phyloP scores from a whole-genome alignment of 2,329 filamentous ascomycete genomes.

The Trichoderma atrobrunneum region DNA sequence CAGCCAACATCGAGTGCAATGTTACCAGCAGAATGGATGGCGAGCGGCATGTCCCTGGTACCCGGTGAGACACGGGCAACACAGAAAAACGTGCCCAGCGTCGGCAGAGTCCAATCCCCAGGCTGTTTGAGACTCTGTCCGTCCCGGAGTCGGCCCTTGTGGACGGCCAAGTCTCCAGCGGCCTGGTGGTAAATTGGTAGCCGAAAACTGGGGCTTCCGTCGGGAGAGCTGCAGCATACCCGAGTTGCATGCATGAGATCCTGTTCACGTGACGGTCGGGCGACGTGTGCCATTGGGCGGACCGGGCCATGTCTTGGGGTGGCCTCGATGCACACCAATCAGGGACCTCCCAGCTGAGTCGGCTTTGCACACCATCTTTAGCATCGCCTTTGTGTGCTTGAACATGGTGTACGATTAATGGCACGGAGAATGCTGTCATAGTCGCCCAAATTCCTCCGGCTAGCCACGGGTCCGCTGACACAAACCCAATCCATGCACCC shows the following conservation, averaged over 20 bases:
- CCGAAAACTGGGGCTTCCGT: conserved; percentile 30
- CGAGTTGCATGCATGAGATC: conserved; percentile 33
- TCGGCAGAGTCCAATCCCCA: neutral
- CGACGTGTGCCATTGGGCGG: conserved; percentile 40
- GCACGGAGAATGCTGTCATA: neutral
- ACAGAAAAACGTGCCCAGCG: neutral
- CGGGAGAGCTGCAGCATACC: conserved; percentile 36
- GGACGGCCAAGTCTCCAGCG: conserved; percentile 10
- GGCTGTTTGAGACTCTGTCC: neutral
- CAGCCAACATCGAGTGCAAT: neutral
- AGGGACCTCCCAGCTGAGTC: neutral
- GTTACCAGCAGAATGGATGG: neutral
- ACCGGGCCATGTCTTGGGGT: conserved; percentile 33
- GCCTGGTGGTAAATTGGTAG: conserved; percentile 14
- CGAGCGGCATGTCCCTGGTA: neutral
- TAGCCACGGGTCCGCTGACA: conserved; percentile 11
- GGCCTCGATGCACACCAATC: conserved; percentile 26
- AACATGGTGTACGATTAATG: conserved; percentile 1
- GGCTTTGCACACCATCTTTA: conserved; percentile 1
- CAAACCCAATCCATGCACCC: neutral
- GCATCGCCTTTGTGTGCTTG: neutral
- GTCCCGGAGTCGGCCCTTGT: conserved; percentile 3
- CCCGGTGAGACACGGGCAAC: conserved; percentile 3
- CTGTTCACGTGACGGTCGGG: conserved; percentile 34
- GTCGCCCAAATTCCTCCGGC: neutral